phyloP scores from a whole-genome alignment of 768 basidiomycete species.

The Crepidotus variabilis region DNA sequence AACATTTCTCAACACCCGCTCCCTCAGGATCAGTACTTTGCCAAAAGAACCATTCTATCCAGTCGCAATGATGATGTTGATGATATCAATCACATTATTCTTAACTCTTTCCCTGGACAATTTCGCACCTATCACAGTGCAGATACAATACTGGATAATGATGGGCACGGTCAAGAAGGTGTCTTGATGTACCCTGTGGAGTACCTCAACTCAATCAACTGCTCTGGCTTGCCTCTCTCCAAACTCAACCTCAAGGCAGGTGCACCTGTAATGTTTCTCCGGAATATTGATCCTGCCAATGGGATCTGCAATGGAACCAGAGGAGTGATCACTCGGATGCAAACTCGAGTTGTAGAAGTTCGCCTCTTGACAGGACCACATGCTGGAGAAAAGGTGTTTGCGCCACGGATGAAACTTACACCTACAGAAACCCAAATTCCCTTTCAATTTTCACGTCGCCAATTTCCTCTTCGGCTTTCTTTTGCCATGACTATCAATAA shows the following conservation, averaged over 20 bases:
- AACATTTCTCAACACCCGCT: slow-evolving; percentile 2
- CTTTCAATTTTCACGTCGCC: slow-evolving; percentile 27
- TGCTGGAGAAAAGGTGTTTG: slow-evolving; percentile 29
- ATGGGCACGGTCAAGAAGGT: slow-evolving; percentile 10
- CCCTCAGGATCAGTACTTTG: slow-evolving; percentile 18
- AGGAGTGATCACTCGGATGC: slow-evolving; percentile 20
- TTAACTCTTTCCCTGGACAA: slow-evolving; percentile 21
- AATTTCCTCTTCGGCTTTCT: slow-evolving; percentile 40
- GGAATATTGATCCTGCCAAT: slow-evolving; percentile 33
- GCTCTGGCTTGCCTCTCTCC: slow-evolving; percentile 34
- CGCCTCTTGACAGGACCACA: slow-evolving; percentile 26
- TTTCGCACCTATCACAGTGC: slow-evolving; percentile 8
- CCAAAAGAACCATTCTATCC: slow-evolving; percentile 31
- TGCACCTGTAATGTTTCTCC: slow-evolving; percentile 36
- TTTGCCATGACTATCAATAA: slow-evolving; percentile 51
- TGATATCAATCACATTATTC: slow-evolving; percentile 25
- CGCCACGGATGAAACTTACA: slow-evolving; percentile 33
- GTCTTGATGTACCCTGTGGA: slow-evolving; percentile 26
- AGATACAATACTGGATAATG: slow-evolving; percentile 12
- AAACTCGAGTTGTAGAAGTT: slow-evolving; percentile 30
- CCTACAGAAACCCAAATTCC: slow-evolving; percentile 36
- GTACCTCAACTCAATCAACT: slow-evolving; percentile 31
- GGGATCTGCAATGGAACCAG: slow-evolving; percentile 38
- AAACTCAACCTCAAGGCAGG: slow-evolving; percentile 28
- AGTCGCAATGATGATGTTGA: slow-evolving; percentile 34